Evolutionary conservation across 257 asterid genomes (phyloP), one percentile per base, ranked within the genome.

Genomic region (Ophiorrhiza pumila): DNA sequence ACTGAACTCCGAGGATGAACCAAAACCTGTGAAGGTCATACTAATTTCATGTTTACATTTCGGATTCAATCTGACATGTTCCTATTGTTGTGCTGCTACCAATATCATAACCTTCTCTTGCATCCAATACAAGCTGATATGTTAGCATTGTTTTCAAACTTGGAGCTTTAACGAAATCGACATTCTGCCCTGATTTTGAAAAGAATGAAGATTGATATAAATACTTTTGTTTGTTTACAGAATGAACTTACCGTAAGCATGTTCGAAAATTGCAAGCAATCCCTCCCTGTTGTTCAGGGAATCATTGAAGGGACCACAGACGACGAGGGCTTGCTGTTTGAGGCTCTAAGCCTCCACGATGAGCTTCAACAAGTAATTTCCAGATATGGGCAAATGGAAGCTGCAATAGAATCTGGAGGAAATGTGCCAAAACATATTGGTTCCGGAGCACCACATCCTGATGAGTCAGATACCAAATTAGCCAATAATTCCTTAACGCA

Each of bases 291-390:
- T 73, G 83, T 90, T 50, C 91, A 86, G 81, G 79, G 93, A 79
- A 84, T 93, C 43, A 84, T 89, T n/a, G 95, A 90, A 72, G 89
- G 71, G 82, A 93, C 97, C 1, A 78, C 90, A 2, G 96, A 87
- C 17, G 90, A 93, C 49, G 97, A 93, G 77, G 93, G 83, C 60
- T 83, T 93, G 86, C 89, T 93, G 71, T 89, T 93, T 42, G 98
- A 93, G 77, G 93, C 97, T 73, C 84, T 93, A 60, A 87, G 89
- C 79, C 93, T 93, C 73, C 95, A 89, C 0, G 98, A 93, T 59
- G 98, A 93, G 81, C 91, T 93, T 75, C 97, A 79, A 71, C 85
- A 75, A 32, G 87, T 81, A 70, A 85, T 88, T 75, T 80, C 93
- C 67, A 82, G 69, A 71, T 83, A 81, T 23, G 74, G 71, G 72